Conservation (phyloP, 2,329 filamentous ascomycete genomes). For the Clonostachys rosea region DNA sequence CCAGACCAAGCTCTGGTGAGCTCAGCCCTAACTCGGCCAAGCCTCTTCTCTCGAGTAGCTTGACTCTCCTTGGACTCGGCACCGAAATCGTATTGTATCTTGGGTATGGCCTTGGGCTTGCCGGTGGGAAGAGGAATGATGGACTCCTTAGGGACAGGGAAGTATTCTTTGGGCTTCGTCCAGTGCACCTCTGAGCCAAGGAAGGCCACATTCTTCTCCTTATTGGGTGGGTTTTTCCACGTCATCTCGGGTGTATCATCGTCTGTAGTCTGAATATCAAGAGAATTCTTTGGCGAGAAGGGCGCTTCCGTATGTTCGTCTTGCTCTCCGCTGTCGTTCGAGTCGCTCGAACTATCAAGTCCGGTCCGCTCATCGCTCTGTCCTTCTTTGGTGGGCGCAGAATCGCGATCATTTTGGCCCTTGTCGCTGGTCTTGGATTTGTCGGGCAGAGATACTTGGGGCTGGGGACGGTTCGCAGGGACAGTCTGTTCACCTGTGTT, state of each 20-base stretch:
- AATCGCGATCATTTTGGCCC: no score
- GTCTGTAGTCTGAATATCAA: not conserved
- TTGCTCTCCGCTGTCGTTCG: no score
- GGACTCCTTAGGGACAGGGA: conserved; percentile 66
- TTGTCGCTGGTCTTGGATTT: no score
- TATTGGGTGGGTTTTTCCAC: conserved; percentile 17
- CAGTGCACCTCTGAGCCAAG: conserved; percentile 51
- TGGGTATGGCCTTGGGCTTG: conserved; percentile 64
- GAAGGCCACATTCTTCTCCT: conserved; percentile 5
- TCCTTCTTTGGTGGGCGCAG: no score
- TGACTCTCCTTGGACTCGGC: conserved; percentile 57
- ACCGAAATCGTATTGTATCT: conserved; percentile 71
- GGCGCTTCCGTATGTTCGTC: no score
- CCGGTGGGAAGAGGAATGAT: conserved; percentile 74
- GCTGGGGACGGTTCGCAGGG: no score
- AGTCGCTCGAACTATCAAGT: no score
- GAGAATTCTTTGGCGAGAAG: no score
- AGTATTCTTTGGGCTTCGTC: conserved; percentile 70
- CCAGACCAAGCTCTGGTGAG: conserved; percentile 77
- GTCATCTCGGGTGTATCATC: conserved; percentile 9
- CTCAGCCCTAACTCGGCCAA: conserved; percentile 65
- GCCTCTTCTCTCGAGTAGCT: conserved; percentile 58
- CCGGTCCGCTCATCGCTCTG: no score
- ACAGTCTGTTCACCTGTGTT: no score
- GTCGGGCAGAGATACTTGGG: no score